Base-by-base conservation (phyloP, 805 yeast species). In the Candida gorgasii region DNA sequence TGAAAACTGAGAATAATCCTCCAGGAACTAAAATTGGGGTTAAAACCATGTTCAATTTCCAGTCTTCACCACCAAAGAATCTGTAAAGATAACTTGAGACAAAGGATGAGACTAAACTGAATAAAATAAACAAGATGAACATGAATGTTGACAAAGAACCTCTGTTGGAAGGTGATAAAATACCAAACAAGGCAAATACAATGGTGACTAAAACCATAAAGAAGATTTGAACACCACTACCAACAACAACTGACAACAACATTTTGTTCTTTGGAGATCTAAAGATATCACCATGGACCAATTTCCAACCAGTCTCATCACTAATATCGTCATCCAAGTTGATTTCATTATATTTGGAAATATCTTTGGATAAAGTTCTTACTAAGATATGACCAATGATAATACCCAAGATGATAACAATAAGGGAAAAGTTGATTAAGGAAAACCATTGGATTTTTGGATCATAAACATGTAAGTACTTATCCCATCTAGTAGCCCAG, bases 401-500 rank as follows among this genome's bases (percentile, higher is more conserved):
- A 27, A 82, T 69, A 3, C 93, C 84, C 49, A 93, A 72, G 50
- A 86, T 78, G 8, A 87, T 48, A 6, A 89, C 97, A 54, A 92
- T 79, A 42, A 90, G 62, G 3, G 95, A 81, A 49, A 95, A 89
- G 67, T 89, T 89, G 51, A 89, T 69, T 54, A 93, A 78, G 1
- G 97, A 89, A 56, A 89, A 87, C 97, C 98, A 92, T 68, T 93
- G 97, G 53, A 93, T 86, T 59, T 85, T 84, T 44, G 97, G 95
- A 59, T 88, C 96, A 61, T 83, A 86, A 17, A 86, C 93, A 54
- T 88, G 95, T 56, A 93, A 73, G 61, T 93, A 93, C 64, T 89
- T 88, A 64, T 93, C 99, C 99, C 99, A 93, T 69, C 99, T 82
- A 2, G 98, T 92, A 24, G 97, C 98, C 98, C 98, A 93, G 3